Percentiles rank a stretch among this genome's conserved stretches.
phyloP scores from a whole-genome alignment of 208 protist species.

The Leishmania aethiopica region DNA sequence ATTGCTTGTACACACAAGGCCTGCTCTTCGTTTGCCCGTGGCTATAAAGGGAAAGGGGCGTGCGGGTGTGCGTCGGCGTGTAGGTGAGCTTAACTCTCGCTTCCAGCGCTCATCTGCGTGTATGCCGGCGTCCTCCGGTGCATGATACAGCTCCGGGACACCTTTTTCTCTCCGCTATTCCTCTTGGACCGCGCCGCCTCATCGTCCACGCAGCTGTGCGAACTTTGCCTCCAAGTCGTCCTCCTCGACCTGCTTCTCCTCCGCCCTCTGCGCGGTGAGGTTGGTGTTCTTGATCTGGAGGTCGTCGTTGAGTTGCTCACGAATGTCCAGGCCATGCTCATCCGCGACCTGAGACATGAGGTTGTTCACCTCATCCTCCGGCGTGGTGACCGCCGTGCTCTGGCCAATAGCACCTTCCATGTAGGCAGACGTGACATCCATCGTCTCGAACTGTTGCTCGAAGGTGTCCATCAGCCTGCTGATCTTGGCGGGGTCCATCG shows the following conservation, averaged over 20 bases:
- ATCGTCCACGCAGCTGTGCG: constrained; percentile 65
- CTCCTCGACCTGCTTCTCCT: constrained; percentile 32
- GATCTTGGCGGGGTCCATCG: constrained; percentile 94
- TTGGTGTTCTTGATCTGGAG: constrained; percentile 47
- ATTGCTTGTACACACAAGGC: background rate
- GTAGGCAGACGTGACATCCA: constrained; percentile 94
- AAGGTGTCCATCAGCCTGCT: constrained; percentile 97
- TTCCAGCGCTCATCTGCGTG: background rate
- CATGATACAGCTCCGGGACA: background rate
- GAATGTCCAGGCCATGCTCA: constrained; percentile 93
- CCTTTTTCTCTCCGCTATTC: constrained; percentile 1
- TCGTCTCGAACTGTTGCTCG: constrained; percentile 97
- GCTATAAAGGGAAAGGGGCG: background rate
- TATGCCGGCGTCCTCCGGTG: background rate
- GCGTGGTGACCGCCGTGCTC: constrained; percentile 89
- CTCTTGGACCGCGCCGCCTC: constrained; percentile 9
- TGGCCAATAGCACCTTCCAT: constrained; percentile 95
- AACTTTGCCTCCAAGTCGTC: constrained; percentile 76
- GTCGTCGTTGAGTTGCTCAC: constrained; percentile 64
- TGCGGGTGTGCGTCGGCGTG: background rate
- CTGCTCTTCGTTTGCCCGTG: background rate
- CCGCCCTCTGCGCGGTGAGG: constrained; percentile 10
- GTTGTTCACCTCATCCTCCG: constrained; percentile 91
- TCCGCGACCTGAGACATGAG: constrained; percentile 96
- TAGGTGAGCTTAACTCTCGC: too few relatives aligned